These are phyloP conservation scores for Diophrys appendiculata DNA, from an alignment of 73 alveolate species.

Conservation along the genomic window DNA sequence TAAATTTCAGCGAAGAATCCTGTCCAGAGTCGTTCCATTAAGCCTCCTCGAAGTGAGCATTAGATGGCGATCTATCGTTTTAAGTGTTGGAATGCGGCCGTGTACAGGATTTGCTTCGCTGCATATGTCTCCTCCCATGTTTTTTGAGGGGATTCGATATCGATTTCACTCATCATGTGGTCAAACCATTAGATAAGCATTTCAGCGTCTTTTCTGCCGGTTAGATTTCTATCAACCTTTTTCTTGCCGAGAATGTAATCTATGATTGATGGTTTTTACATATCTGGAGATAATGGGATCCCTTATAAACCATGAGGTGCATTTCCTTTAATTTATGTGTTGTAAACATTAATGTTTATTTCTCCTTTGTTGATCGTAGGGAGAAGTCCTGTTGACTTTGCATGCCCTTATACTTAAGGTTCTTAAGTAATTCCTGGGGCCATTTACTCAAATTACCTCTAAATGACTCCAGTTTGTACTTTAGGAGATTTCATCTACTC, in stretches of 20 bases:
- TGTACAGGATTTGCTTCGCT: constrained; percentile 34
- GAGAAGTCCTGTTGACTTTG: background rate
- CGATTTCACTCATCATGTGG: constrained; percentile 1
- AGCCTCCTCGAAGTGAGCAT: constrained; percentile 53
- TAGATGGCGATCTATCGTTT: constrained; percentile 48
- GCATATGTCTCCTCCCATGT: too few species aligned
- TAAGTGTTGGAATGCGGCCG: constrained; percentile 56
- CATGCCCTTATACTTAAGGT: background rate
- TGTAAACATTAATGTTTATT: background rate
- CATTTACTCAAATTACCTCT: too few species aligned
- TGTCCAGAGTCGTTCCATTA: constrained; percentile 45
- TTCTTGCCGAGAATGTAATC: too few species aligned
- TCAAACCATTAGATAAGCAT: background rate
- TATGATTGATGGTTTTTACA: too few species aligned
- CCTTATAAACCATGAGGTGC: too few species aligned
- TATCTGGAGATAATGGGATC: too few species aligned
- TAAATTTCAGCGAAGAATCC: constrained; percentile 25
- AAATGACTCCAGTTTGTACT: background rate
- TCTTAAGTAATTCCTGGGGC: background rate
- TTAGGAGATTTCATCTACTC: background rate
- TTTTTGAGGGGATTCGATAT: too few species aligned
- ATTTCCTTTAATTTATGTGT: too few species aligned
- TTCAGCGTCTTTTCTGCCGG: constrained; percentile 9
- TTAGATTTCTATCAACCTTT: too few species aligned
- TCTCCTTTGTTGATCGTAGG: background rate